Base-by-base conservation (phyloP, 192 early-diverging fungal genomes). In the Linnemannia hyalina region DNA sequence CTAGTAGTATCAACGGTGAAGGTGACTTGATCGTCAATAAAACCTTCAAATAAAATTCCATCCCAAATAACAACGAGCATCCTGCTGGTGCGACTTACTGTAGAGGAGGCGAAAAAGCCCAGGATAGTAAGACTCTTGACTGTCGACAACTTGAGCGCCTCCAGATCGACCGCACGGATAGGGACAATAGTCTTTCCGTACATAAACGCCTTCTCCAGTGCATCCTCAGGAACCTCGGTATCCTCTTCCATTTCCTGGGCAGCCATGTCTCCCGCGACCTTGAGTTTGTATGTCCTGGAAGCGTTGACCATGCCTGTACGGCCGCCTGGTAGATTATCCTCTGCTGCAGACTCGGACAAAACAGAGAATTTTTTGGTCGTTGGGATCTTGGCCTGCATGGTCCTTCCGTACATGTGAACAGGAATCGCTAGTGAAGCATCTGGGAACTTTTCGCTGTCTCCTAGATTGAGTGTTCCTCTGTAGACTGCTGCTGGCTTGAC, bases 171-270 rank as follows among this genome's bases (percentile, higher is more conserved):
- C 1, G 86, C 85, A 35, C 88, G 88, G 46, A 95, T 91, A 15
- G 93, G 94, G 11, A 96, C 90, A 16, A 94, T 81, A 6, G 91
- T 92, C 74, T 93, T 94, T 70, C 95, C 95, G 76, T 93, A 95
- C 68, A 86, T 87, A 82, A 95, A 95, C 2, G 92, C 95, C 52
- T 88, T 89, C 35, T 95, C 90, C 0, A 95, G 85, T 60, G 93
- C 92, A 29, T 92, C 89, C 71, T 89, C 88, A 44, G 80, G 63
- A 1, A 88, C 88, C 11, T 89, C 82, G 8, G 76, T 87, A 49
- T 82, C 90, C 36, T 55, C 88, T 6, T 79, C 60, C 26, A 73
- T 68, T 42, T 87, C 80, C 6, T 73, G 77, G 35, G 41, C 80
- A 70, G 68, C 80, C 47, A 75, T 84, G 82, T 81, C 74, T 22